phyloP scores from a whole-genome alignment of 2,329 filamentous ascomycete species.

The Fusarium duplospermum region DNA sequence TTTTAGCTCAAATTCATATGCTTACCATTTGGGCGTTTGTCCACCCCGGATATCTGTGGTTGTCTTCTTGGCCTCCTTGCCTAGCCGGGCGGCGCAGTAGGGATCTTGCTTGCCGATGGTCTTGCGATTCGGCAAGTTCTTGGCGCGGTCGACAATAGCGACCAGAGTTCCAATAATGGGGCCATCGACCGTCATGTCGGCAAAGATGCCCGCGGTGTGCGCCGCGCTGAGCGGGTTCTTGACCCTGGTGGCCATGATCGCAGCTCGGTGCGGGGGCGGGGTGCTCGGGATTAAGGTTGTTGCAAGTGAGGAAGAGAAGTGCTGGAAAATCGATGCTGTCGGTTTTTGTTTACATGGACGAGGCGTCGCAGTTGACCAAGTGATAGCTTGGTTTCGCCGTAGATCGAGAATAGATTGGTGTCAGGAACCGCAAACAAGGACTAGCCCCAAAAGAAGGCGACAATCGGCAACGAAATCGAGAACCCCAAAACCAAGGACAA shows the following conservation, averaged over 20 bases:
- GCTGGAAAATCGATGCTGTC: conserved; percentile 9
- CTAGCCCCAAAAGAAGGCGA: conserved; percentile 21
- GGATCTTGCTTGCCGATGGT: conserved; percentile 99
- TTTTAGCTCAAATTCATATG: neutral
- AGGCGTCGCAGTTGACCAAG: conserved; percentile 28
- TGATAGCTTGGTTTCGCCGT: conserved; percentile 24
- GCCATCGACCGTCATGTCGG: conserved; percentile 92
- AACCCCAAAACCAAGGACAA: neutral
- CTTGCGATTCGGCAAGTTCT: conserved; percentile 96
- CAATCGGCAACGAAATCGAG: conserved; percentile 18
- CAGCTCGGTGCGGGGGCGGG: conserved; percentile 14
- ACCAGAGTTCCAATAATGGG: conserved; percentile 94
- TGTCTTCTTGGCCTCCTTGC: conserved; percentile 98
- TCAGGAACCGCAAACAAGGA: conserved; percentile 27
- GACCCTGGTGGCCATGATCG: conserved; percentile 63
- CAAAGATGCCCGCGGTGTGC: conserved; percentile 93
- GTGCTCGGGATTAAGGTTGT: neutral
- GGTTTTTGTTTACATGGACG: conserved; percentile 43
- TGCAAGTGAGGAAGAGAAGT: conserved; percentile 4
- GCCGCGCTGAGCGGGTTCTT: conserved; percentile 71
- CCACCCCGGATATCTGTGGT: conserved; percentile 93
- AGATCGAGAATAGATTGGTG: conserved; percentile 23
- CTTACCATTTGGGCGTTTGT: conserved; percentile 93
- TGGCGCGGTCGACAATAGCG: conserved; percentile 90
- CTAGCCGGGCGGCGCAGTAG: conserved; percentile 92